Conservation (phyloP, 257 asterid species). For the Solanum peruvianum region DNA sequence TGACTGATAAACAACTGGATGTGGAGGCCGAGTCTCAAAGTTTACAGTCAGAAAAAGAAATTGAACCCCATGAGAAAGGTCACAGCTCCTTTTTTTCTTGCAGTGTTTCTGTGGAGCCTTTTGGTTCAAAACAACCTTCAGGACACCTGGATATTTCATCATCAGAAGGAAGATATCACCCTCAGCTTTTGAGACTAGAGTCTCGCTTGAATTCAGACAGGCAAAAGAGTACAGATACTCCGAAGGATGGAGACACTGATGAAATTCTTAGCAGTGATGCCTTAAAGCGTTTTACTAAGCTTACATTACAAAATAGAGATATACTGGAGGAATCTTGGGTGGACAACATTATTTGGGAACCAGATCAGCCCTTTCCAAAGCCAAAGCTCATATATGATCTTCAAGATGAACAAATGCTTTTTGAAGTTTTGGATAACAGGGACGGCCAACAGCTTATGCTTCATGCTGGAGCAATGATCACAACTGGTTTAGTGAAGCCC, state of each 20-base stretch:
- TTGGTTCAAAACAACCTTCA: slow-evolving; percentile 33
- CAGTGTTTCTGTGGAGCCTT: slow-evolving; percentile 49
- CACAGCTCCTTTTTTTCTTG: slow-evolving; percentile 21
- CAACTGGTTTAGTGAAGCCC: slow-evolving; percentile 45
- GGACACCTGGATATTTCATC: slow-evolving; percentile 10
- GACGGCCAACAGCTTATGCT: slow-evolving; percentile 51
- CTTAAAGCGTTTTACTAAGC: slow-evolving; percentile 57
- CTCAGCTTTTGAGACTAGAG: slow-evolving; percentile 81
- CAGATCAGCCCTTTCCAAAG: slow-evolving; percentile 42
- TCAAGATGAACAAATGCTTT: slow-evolving; percentile 96
- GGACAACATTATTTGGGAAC: slow-evolving; percentile 81
- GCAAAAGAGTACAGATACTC: slow-evolving; percentile 19
- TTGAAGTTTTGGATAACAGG: slow-evolving; percentile 63
- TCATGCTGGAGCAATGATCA: slow-evolving; percentile 95
- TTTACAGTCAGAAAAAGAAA: slow-evolving; percentile 20
- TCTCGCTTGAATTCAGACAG: slow-evolving; percentile 35
- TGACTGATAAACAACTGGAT: slow-evolving; percentile 31
- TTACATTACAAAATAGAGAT: slow-evolving; percentile 66
- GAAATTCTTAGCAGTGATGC: slow-evolving; percentile 34
- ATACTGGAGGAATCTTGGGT: slow-evolving; percentile 80
- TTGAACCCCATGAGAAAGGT: slow-evolving; percentile 28
- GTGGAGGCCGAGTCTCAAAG: slow-evolving; percentile 18
- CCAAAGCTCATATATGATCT: slow-evolving; percentile 89
- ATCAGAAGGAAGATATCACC: slow-evolving; percentile 38
- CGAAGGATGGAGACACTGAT: slow-evolving; percentile 32